A percentile compares a stretch with the other conserved stretches of the same genome.
Evolutionary conservation across 768 basidiomycete species (phyloP).

Genomic region (Russula earlei): DNA sequence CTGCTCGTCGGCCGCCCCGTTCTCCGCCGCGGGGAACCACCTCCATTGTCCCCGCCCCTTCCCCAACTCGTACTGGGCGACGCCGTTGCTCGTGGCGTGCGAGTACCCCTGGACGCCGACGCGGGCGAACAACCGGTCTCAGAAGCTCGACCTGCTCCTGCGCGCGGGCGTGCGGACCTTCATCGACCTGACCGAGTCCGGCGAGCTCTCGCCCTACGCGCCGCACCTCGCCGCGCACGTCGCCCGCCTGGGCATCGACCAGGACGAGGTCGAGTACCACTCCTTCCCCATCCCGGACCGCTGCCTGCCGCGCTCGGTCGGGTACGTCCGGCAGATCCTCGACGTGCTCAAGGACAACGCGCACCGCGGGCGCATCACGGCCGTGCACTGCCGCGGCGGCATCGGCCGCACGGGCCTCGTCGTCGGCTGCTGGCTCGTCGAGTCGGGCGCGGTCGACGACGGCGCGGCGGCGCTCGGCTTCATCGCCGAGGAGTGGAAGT

Average conservation of each 20-base stretch:
- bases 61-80: constrained; percentile 84
- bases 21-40: background rate
- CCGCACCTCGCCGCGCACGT: constrained; percentile 47
- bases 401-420: constrained; percentile 60
- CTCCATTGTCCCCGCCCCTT: constrained; percentile 42
- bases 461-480: constrained; percentile 56
- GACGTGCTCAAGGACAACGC: constrained; percentile 53
- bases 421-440: constrained; percentile 69
- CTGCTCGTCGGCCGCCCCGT: constrained; percentile 1
- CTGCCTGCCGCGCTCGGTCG: constrained; percentile 48
- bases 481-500: constrained; percentile 62
- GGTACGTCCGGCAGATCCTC: constrained; percentile 51
- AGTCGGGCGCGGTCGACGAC: constrained; percentile 49
- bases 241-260: constrained; percentile 44
- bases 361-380: constrained; percentile 46
- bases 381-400: constrained; percentile 73
- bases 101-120: constrained; percentile 72
- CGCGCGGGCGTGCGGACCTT: constrained; percentile 68
- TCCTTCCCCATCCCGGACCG: constrained; percentile 73
- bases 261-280: constrained; percentile 56
- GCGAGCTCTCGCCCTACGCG: constrained; percentile 61
- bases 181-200: constrained; percentile 77
- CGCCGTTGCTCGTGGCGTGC: constrained; percentile 61
- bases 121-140: constrained; percentile 26
- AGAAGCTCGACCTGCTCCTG: constrained; percentile 68